phyloP scores from a whole-genome alignment of 345 rosid genomes.

The Eucalyptus shirleyi region DNA sequence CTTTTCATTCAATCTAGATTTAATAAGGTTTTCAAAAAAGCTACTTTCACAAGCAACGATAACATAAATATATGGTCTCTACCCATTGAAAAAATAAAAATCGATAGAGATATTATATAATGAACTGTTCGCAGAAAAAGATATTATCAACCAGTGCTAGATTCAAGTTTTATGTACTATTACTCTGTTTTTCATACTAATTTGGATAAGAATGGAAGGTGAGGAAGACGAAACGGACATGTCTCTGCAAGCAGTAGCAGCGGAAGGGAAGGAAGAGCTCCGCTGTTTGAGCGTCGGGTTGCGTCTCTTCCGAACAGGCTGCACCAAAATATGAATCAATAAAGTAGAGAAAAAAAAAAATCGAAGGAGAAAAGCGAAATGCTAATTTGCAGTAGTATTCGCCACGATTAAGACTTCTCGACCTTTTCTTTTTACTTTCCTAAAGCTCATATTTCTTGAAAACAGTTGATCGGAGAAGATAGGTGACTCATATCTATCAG shows the following conservation, averaged over 20 bases:
- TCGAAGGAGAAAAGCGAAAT: background rate
- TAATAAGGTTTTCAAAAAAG: background rate
- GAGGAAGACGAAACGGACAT: constrained; percentile 12
- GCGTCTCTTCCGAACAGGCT: constrained; percentile 1
- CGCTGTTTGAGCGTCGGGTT: background rate
- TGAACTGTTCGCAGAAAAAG: background rate
- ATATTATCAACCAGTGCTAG: background rate
- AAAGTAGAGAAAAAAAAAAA: background rate
- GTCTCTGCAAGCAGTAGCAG: constrained; percentile 44
- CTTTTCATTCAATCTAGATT: background rate
- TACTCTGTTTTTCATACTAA: background rate
- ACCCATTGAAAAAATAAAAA: background rate
- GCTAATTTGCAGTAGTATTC: background rate
- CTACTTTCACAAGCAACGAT: background rate
- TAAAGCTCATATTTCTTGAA: background rate
- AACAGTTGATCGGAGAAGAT: background rate
- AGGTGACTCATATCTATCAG: background rate
- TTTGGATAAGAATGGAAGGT: background rate
- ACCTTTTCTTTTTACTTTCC: background rate
- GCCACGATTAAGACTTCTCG: background rate
- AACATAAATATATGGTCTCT: background rate
- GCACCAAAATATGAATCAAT: background rate
- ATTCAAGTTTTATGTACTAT: background rate
- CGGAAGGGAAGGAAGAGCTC: constrained; percentile 40
- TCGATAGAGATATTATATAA: background rate